A percentile compares a stretch with the other conserved stretches of the same genome.
These are phyloP conservation scores for Coriaria nepalensis DNA, from an alignment of 306 rosid genomes.

Conservation along the genomic window DNA sequence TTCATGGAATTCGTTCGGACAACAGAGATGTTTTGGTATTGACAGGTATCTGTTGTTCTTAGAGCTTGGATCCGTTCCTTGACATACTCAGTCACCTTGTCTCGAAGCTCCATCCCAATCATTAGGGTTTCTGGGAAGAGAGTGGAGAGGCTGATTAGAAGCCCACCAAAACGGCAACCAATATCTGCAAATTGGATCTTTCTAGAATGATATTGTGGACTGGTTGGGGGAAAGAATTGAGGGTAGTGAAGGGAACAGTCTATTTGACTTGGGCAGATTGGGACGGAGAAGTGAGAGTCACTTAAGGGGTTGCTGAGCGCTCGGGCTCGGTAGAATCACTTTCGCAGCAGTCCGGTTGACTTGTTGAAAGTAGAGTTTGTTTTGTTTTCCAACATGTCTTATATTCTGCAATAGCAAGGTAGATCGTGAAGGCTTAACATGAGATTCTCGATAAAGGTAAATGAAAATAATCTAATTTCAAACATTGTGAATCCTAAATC, in stretches of 20 bases:
- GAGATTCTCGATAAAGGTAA: too few species aligned
- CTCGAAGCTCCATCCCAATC: slow-evolving; percentile 97
- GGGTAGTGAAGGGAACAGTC: slow-evolving; percentile 74
- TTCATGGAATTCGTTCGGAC: slow-evolving; percentile 94
- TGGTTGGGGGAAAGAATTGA: slow-evolving; percentile 38
- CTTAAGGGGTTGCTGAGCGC: slow-evolving; percentile 97
- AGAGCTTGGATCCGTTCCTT: slow-evolving; percentile 74
- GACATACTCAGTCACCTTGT: slow-evolving; percentile 83
- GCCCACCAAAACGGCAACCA: slow-evolving; percentile 97
- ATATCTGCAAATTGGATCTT: slow-evolving; percentile 82
- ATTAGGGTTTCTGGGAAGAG: slow-evolving; percentile 75
- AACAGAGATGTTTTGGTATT: slow-evolving; percentile 77
- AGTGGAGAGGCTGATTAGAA: slow-evolving; percentile 71
- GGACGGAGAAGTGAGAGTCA: slow-evolving; percentile 91
- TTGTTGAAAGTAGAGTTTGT: slow-evolving; percentile 50
- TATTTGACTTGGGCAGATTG: slow-evolving; percentile 56
- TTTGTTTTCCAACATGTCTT: slow-evolving; percentile 42
- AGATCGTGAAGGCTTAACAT: too few species aligned
- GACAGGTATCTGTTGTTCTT: slow-evolving; percentile 57
- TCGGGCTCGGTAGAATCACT: slow-evolving; percentile 94
- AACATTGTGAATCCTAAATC: too few species aligned
- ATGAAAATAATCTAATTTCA: too few species aligned
- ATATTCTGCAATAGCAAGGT: slow-evolving; percentile 12
- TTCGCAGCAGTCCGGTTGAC: slow-evolving; percentile 86
- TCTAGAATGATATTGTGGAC: slow-evolving; percentile 24